Evolutionary conservation across 2,329 filamentous ascomycete genomes (phyloP).

Genomic region (Ophiostoma angusticollis): DNA sequence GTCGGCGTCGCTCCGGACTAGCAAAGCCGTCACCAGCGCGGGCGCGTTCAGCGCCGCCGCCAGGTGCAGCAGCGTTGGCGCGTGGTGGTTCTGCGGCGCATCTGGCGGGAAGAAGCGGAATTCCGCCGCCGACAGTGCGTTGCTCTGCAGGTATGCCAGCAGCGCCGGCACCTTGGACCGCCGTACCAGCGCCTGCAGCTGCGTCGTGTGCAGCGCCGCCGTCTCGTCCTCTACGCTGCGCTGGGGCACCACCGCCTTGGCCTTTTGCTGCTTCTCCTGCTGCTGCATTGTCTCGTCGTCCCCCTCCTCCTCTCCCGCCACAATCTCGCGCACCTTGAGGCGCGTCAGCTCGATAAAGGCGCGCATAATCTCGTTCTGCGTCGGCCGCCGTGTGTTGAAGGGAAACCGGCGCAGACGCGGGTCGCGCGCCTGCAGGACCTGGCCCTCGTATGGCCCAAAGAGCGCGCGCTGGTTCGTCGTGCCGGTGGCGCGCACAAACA

Average conservation of each 20-base stretch:
- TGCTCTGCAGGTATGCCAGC: constrained; percentile 69
- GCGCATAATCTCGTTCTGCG: constrained; percentile 87
- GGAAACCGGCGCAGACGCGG: constrained; percentile 74
- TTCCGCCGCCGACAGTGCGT: constrained; percentile 49
- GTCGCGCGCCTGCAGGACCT: constrained; percentile 70
- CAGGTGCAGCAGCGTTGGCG: constrained; percentile 72
- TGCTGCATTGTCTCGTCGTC: constrained; percentile 25
- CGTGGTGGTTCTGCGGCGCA: constrained; percentile 50
- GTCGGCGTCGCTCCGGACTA: constrained; percentile 62
- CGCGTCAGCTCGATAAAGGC: constrained; percentile 88
- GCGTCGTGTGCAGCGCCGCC: constrained; percentile 69
- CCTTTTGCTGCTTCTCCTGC: neutral
- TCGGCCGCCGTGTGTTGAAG: constrained; percentile 83
- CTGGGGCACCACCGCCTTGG: constrained; percentile 46
- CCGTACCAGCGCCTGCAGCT: constrained; percentile 76
- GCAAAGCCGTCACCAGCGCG: constrained; percentile 62
- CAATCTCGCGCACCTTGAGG: constrained; percentile 69
- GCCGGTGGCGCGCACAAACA: constrained; percentile 85
- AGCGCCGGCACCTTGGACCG: constrained; percentile 82
- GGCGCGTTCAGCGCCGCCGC: constrained; percentile 71
- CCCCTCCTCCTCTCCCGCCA: constrained; percentile 38
- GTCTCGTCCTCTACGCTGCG: constrained; percentile 73
- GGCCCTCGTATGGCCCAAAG: constrained; percentile 82
- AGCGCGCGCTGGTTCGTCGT: constrained; percentile 74
- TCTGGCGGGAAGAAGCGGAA: constrained; percentile 65